Evolutionary conservation across 495 filamentous ascomycete species (phyloP), one percentile per base, ranked within the genome.

Genomic region (Penicillium canariense): DNA sequence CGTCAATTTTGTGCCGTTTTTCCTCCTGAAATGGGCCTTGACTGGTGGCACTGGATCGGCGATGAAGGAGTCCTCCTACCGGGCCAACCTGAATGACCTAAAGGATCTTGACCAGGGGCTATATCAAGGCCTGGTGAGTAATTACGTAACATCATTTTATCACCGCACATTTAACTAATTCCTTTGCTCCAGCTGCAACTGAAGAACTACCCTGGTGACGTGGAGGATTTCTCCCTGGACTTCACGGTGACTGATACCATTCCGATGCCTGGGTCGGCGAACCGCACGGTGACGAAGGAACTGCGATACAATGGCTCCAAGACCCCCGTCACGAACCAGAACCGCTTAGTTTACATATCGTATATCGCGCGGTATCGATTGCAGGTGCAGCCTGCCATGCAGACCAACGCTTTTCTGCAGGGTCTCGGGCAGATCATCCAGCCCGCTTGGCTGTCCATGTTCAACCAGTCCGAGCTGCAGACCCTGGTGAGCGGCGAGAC

Each of bases 381-480:
- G 1, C 84, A 89, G 54, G 77, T 80, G 4, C 93, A 97, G 60
- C 87, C 89, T 0, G 75, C 77, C 49, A 68, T 74, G 38, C 92
- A 97, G 67, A 96, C 92, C 4, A 81, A 82, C 15, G 91, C 91
- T 1, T 98, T 98, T 61, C 81, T 98, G 7, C 81, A 82, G 43
- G 94, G 94, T 1, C 80, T 98, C 4, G 81, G 88, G 12, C 77
- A 86, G 50, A 95, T 99, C 61, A 95, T 99, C 56, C 86, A 91
- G 52, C 93, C 93, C 0, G 80, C 81, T 3, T 99, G 94, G 94
- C 78, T 99, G 3, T 89, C 84, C 58, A 99, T 99, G 94, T 99
- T 99, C 77, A 98, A 98, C 68, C 94, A 97, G 60, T 78, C 82
- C 7, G 94, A 98, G 62, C 78, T 98, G 18, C 94, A 98, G 68